Evolutionary conservation across 345 rosid species (phyloP).

Genomic region (Ceriops tagal): DNA sequence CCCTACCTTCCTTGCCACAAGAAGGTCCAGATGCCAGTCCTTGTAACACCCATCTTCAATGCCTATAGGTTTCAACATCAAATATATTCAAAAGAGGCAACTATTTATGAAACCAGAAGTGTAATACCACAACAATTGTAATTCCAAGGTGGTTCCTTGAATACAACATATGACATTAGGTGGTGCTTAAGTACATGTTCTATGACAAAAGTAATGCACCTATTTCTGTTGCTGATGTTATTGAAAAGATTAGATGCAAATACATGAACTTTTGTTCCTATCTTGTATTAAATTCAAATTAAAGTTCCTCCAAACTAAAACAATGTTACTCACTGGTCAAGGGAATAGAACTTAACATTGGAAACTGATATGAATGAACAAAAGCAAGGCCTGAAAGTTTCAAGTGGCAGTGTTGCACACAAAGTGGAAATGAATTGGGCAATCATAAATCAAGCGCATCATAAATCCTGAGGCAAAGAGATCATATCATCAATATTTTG

Average conservation of each 20-base stretch:
- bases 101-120: neutral
- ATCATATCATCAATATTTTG: no score
- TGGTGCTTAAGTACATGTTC: no score
- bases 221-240: neutral
- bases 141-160: neutral
- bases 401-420: neutral
- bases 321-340: neutral
- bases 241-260: neutral
- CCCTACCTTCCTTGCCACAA: slow-evolving; percentile 70
- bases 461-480: no score
- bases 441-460: no score
- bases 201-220: neutral
- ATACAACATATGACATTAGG: no score
- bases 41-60: slow-evolving; percentile 75
- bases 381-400: neutral
- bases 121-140: neutral
- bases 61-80: slow-evolving; percentile 39
- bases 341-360: no score
- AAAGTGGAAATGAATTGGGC: neutral
- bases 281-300: neutral
- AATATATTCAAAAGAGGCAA: slow-evolving; percentile 7
- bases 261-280: neutral
- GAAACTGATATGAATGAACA: slow-evolving; percentile 6
- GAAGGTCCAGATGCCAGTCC: slow-evolving; percentile 90
- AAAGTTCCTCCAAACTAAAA: neutral